Base-by-base conservation (phyloP, 805 yeast genomes). In the Spathaspora sp. region DNA sequence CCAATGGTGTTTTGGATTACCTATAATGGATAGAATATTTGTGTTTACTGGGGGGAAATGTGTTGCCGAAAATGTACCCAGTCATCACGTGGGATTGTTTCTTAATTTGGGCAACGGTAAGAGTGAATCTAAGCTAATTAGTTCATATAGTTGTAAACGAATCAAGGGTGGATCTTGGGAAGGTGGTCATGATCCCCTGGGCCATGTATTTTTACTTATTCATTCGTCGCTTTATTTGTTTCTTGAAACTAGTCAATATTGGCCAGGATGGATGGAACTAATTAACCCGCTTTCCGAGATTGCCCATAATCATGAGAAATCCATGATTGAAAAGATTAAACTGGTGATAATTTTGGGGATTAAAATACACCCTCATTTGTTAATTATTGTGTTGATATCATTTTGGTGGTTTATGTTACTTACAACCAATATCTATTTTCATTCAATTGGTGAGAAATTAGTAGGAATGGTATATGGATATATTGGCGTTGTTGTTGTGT, bases 161-260 rank as follows among this genome's bases (percentile, higher is more conserved):
- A 52, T 72, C 80, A 94, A 64, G 67, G 40, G 40, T 7, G 94
- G 64, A 48, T 63, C 54, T 28, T 79, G 61, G 90, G 84, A 48
- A 86, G 98, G 97, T 0, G 99, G 99, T 0, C 97, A 90, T 63
- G 99, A 94, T 70, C 97, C 98, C 5, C 86, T 93, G 54, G 99
- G 99, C 0, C 99, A 94, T 64, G 86, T 89, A 1, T 94, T 92
- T 60, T 65, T 94, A 42, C 70, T 93, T 44, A 78, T 86, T 5
- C 87, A 86, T 52, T 76, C 89, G 8, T 79, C 86, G 29, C 63
- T 86, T 50, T 79, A 87, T 51, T 61, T 93, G 56, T 73, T 87
- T 61, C 82, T 82, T 51, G 97, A 92, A 63, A 63, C 81, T 7
- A 53, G 75, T 19, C 83, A 54, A 45, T 66, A 59, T 59, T 75